Evolutionary conservation across 2,329 filamentous ascomycete genomes (phyloP).

Genomic region (Emmonsiellopsis sp.): DNA sequence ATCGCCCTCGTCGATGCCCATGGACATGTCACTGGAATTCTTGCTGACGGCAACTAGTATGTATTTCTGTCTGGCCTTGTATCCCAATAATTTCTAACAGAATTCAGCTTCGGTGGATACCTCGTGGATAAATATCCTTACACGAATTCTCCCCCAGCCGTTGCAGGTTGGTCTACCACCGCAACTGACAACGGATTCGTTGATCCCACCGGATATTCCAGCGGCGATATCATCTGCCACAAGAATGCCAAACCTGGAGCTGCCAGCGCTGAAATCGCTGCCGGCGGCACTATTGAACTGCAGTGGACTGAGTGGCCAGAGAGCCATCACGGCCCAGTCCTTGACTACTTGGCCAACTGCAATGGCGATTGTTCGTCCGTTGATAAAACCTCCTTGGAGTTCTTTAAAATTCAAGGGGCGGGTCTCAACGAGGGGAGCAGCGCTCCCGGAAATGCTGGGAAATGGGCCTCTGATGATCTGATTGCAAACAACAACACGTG

Average conservation of each 20-base stretch:
- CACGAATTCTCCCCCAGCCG: conserved; percentile 26
- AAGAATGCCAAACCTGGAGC: conserved; percentile 32
- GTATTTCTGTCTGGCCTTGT: not conserved
- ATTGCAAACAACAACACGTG: conserved; percentile 45
- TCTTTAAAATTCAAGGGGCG: conserved; percentile 54
- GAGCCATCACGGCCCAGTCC: conserved; percentile 54
- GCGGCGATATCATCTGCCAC: conserved; percentile 55
- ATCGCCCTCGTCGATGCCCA: conserved; percentile 31
- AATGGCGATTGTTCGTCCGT: conserved; percentile 48
- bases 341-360: conserved; percentile 56
- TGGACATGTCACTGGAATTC: conserved; percentile 28
- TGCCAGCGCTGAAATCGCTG: conserved; percentile 48
- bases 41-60: conserved; percentile 28
- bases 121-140: conserved; percentile 29
- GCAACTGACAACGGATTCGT: conserved; percentile 49
- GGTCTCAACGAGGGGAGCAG: conserved; percentile 42
- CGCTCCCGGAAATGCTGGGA: conserved; percentile 24
- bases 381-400: conserved; percentile 46
- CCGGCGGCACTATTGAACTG: conserved; percentile 50
- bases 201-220: conserved; percentile 37
- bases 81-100: not conserved
- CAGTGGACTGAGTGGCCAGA: conserved; percentile 60
- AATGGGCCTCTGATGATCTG: conserved; percentile 49
- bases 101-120: conserved; percentile 34
- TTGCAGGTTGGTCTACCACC: conserved; percentile 47